These are phyloP conservation scores for Colletotrichum viniferum DNA, from an alignment of 2,329 filamentous ascomycete genomes.

Conservation along the genomic window DNA sequence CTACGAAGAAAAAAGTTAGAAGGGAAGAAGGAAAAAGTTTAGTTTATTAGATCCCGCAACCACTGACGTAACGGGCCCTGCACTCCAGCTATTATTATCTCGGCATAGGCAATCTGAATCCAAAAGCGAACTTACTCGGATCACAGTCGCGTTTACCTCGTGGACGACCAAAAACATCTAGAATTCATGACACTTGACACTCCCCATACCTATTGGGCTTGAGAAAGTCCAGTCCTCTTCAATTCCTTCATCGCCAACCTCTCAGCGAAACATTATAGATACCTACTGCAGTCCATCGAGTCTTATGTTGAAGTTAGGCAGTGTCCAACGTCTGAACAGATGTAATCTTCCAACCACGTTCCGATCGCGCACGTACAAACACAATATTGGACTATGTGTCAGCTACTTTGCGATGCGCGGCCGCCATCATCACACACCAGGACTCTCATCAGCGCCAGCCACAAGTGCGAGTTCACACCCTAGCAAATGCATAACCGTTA, in stretches of 20 bases:
- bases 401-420: background rate
- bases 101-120: background rate
- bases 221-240: background rate
- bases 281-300: background rate
- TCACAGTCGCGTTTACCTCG: background rate
- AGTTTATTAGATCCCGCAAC: background rate
- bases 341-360: background rate
- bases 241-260: background rate
- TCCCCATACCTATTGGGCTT: fast-evolving
- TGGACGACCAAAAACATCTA: background rate
- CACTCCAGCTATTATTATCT: background rate
- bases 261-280: fast-evolving
- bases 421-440: background rate
- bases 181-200: background rate
- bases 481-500: fast-evolving
- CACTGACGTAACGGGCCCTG: background rate
- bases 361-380: background rate
- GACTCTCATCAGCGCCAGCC: background rate
- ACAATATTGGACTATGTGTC: background rate
- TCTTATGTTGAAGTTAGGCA: background rate
- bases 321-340: background rate
- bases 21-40: too few species aligned
- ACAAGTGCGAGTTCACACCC: background rate
- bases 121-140: background rate
- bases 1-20: too few species aligned